A percentile compares a stretch with the other conserved stretches of the same genome.
Conservation (phyloP, 164 flowering plant species). For the Vitis rotundifolia region DNA sequence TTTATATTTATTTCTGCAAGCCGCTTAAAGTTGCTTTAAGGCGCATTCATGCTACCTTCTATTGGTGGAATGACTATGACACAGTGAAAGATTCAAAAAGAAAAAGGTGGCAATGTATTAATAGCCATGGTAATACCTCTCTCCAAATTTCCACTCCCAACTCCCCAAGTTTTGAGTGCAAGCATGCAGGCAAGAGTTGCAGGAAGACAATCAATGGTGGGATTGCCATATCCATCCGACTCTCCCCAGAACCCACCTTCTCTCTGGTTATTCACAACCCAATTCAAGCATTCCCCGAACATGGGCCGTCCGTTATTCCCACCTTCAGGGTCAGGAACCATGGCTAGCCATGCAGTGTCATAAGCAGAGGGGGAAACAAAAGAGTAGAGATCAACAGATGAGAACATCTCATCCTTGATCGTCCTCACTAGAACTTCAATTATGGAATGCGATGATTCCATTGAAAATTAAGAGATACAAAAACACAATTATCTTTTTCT, state of each 20-base stretch:
- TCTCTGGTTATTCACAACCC: not conserved
- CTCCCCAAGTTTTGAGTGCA: not conserved
- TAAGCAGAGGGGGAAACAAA: too few species aligned
- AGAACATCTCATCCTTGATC: not conserved
- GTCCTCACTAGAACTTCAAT: not conserved
- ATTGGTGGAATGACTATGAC: too few species aligned
- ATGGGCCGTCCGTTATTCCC: not conserved
- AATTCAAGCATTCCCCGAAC: not conserved
- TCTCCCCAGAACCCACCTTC: not conserved
- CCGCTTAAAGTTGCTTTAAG: too few species aligned
- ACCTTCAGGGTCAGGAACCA: not conserved
- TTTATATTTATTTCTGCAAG: too few species aligned
- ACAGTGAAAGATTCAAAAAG: too few species aligned
- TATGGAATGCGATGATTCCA: not conserved
- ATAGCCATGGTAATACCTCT: not conserved
- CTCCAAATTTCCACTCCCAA: not conserved
- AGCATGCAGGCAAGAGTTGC: constrained; percentile 2
- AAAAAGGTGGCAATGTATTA: too few species aligned
- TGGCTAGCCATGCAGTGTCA: not conserved
- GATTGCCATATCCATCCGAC: not conserved
- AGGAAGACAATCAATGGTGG: not conserved
- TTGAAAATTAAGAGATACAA: not conserved
- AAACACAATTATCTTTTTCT: too few species aligned
- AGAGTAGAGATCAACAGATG: not conserved
- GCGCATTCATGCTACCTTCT: too few species aligned